These are phyloP conservation scores for Solanum etuberosum DNA, from an alignment of 257 asterid species.

Conservation along the genomic window DNA sequence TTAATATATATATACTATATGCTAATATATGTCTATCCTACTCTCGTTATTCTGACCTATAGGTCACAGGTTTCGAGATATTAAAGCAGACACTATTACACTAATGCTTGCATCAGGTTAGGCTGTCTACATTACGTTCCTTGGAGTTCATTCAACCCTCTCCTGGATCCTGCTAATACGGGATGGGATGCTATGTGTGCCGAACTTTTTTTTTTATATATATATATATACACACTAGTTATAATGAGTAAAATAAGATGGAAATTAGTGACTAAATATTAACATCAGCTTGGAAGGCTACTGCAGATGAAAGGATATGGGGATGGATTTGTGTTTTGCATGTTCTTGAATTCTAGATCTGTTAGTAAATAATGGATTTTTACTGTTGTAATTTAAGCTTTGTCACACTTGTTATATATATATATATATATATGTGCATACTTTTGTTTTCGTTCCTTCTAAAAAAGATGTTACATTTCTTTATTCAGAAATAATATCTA, in stretches of 20 bases:
- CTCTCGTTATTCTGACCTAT: neutral
- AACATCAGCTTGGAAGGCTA: neutral
- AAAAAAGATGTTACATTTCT: neutral
- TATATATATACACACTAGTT: neutral
- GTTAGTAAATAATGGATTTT: neutral
- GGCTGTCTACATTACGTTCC: neutral
- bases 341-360: neutral
- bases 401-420: neutral
- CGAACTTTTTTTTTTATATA: neutral
- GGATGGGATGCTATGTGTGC: neutral
- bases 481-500: neutral
- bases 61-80: neutral
- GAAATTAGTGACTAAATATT: neutral
- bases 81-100: neutral
- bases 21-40: neutral
- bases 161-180: neutral
- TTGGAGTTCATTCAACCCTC: neutral
- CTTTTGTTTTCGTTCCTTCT: fast-evolving
- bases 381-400: neutral
- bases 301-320: neutral
- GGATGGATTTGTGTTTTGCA: neutral
- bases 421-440: neutral
- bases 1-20: neutral
- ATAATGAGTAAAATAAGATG: neutral
- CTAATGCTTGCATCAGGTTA: neutral